A percentile compares a stretch with the other conserved stretches of the same genome.
phyloP scores from a whole-genome alignment of 768 basidiomycete genomes.

The Mycena chlorophos region DNA sequence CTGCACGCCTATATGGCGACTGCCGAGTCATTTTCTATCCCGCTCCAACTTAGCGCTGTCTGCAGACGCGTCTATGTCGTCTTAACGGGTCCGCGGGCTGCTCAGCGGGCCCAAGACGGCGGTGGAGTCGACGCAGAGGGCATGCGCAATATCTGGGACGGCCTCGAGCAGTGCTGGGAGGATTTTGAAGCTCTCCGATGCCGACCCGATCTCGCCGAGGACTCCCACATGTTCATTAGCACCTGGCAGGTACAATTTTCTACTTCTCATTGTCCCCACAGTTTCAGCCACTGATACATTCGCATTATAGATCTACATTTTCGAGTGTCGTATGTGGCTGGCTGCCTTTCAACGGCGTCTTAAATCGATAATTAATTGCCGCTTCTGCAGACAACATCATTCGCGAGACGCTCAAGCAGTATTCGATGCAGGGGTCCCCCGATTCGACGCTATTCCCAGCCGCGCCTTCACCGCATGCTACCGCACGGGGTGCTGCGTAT shows the following conservation, averaged over 20 bases:
- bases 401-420: conserved; percentile 76
- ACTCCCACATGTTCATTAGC: conserved; percentile 65
- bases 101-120: conserved; percentile 52
- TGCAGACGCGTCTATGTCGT: conserved; percentile 78
- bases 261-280: conserved; percentile 3
- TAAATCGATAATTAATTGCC: conserved; percentile 13
- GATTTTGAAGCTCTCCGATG: conserved; percentile 66
- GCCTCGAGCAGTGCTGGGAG: conserved; percentile 79
- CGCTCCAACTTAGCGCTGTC: conserved; percentile 71
- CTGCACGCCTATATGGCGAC: conserved; percentile 53
- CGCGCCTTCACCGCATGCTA: conserved; percentile 49
- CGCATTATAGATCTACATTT: conserved; percentile 72
- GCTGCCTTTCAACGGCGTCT: conserved; percentile 5
- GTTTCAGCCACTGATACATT: conserved; percentile 20
- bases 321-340: conserved; percentile 73
- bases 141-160: conserved; percentile 82
- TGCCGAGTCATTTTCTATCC: conserved; percentile 62
- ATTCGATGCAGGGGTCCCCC: conserved; percentile 37
- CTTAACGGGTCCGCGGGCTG: conserved; percentile 77
- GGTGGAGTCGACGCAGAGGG: conserved; percentile 59
- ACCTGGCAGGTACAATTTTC: conserved; percentile 74
- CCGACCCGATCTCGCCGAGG: conserved; percentile 38
- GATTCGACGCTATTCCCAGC: conserved; percentile 39
- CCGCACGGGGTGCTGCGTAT: conserved; percentile 50
- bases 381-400: conserved; percentile 80